Percentiles rank a stretch among this genome's conserved stretches.
Conservation (phyloP, 1,284 basidiomycete species). For the Marasmius oreades region DNA sequence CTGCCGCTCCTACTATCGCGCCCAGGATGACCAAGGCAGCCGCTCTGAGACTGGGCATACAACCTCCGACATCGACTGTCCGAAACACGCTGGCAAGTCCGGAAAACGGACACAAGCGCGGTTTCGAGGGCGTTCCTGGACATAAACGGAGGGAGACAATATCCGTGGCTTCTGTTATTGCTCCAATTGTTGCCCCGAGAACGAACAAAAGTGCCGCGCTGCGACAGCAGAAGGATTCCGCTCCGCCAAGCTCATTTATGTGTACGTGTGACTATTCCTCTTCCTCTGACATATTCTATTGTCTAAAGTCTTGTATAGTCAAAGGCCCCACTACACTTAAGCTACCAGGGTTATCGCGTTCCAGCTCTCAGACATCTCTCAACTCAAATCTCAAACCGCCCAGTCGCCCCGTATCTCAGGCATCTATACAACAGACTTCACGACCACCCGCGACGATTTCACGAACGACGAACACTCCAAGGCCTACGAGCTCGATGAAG, state of each 20-base stretch:
- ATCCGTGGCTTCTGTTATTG: slow-evolving; percentile 57
- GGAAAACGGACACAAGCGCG: neutral
- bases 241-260: slow-evolving; percentile 62
- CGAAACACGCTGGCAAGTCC: slow-evolving; percentile 1
- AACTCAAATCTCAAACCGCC: slow-evolving; percentile 12
- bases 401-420: slow-evolving; percentile 27
- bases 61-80: neutral
- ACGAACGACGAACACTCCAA: slow-evolving; percentile 11
- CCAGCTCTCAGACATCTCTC: slow-evolving; percentile 32
- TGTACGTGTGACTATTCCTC: slow-evolving; percentile 38
- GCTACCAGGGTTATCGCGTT: slow-evolving; percentile 38
- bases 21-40: slow-evolving; percentile 73
- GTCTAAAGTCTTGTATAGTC: slow-evolving; percentile 31
- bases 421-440: slow-evolving; percentile 21
- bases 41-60: slow-evolving; percentile 39
- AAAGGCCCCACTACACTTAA: slow-evolving; percentile 37
- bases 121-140: slow-evolving; percentile 71
- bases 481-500: slow-evolving; percentile 11
- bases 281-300: neutral
- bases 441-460: slow-evolving; percentile 14
- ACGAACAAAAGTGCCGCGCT: slow-evolving; percentile 68
- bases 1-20: slow-evolving; percentile 55
- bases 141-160: slow-evolving; percentile 77
- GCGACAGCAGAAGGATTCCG: slow-evolving; percentile 48
- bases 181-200: slow-evolving; percentile 62